Conservation (phyloP, 208 protist species). For the Leishmania martiniquensis region DNA sequence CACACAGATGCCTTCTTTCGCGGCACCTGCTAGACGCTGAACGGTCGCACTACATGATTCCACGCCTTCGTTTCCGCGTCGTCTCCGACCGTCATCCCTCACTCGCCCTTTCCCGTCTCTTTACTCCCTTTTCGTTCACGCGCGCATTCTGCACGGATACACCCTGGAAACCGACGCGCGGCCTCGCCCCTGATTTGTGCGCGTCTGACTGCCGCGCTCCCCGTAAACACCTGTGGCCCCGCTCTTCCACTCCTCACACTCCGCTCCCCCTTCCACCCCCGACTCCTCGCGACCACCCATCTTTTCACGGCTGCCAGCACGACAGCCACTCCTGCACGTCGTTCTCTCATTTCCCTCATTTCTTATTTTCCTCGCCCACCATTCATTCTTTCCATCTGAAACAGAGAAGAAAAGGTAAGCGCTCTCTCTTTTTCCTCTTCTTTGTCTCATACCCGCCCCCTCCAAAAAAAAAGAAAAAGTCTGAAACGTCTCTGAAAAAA, state of each 20-base stretch:
- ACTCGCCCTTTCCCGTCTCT: too few species aligned
- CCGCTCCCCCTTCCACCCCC: neutral
- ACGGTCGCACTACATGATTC: neutral
- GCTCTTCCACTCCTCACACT: neutral
- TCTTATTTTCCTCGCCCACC: constrained; percentile 16
- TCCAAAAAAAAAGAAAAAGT: constrained; percentile 4
- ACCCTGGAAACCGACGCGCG: neutral
- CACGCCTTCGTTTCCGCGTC: neutral
- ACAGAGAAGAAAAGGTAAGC: constrained; percentile 19
- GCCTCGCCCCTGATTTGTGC: neutral
- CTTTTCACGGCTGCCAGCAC: constrained; percentile 12
- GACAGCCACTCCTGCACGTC: constrained; percentile 17
- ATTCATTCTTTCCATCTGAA: neutral
- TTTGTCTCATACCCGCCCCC: neutral
- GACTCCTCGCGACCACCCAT: neutral
- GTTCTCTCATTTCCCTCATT: constrained; percentile 27
- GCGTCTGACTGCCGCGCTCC: neutral
- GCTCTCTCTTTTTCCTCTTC: neutral
- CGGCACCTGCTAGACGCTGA: neutral
- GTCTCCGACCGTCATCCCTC: neutral
- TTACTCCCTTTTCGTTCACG: neutral
- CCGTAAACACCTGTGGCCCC: neutral
- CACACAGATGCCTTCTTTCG: neutral
- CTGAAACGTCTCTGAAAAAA: too few species aligned
- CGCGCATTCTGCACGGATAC: neutral